Evolutionary conservation across 2,329 filamentous ascomycete genomes (phyloP), one percentile per base, ranked within the genome.

Genomic region (Colletotrichum tofieldiae): DNA sequence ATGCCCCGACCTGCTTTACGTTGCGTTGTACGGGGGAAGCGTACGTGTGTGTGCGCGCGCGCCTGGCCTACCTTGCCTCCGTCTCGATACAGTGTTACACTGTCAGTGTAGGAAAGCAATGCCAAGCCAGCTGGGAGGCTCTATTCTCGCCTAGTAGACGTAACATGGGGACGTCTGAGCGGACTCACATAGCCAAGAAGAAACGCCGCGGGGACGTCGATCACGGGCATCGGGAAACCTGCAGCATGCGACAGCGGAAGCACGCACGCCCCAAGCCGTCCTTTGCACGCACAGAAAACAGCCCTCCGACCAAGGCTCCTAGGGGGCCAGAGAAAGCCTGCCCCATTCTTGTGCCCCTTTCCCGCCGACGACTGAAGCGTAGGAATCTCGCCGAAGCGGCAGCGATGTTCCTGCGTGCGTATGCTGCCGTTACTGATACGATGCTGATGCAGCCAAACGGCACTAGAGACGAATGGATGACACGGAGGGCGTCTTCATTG

Each of bases 151-250:
- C n/a, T 23, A 18, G n/a, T n/a, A 26, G 29, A 23, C 20, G 12
- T 39, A 45, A 49, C 20, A 45, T 61, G 43, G 45, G 20, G 43
- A 43, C 47, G 18, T 29, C 16, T 41, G 11, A 45, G 29, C 16
- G 8, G 45, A n/a, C 5, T 26, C 32, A 16, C 29, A 9, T 35
- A 32, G 62, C 63, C 54, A 71, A 65, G 67, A 59, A 14, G 54
- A 61, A 61, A 67, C 45, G 23, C 63, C 39, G 67, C 39, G 63
- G 62, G 67, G 54, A 60, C 63, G 67, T 67, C 63, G 67, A 71
- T 71, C 67, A 67, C 67, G 55, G 63, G 62, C 62, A 47, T 70
- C 67, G 47, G 2, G 41, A 49, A 45, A 32, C 20, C 62, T 65
- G 52, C 60, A 58, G 60, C 29, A 63, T 58, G 66, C 43, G n/a